Base-by-base conservation (phyloP, 768 basidiomycete species). In the Flagelloscypha sp. region DNA sequence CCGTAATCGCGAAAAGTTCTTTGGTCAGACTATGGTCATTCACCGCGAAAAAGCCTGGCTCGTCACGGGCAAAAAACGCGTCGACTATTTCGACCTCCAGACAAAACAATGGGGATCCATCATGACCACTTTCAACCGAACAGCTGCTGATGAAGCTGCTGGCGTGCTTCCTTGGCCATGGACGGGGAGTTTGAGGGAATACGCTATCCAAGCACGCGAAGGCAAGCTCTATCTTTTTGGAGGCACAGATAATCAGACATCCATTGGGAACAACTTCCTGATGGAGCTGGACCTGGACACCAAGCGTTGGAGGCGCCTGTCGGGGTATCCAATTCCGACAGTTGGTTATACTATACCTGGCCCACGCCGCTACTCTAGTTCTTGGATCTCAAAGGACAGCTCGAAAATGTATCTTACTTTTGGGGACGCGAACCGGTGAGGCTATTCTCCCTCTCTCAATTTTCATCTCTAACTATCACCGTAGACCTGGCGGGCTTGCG, bases 171-270 rank as follows among this genome's bases (percentile, higher is more conserved):
- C n/a, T n/a, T 58, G 56, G 56, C 51, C 50, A 3, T 58, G 51
- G 25, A 50, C 44, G 3, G 41, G 22, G 12, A 22, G 36, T 2
- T 22, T 22, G 9, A 36, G 40, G 30, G 28, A 50, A n/a, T n/a
- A n/a, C n/a, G n/a, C 52, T 0, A 46, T 48, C 34, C 50, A 55
- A 18, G 44, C 53, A 27, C 45, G 56, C 18, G 38, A 53, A 9
- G 51, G 52, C 24, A 61, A 56, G 25, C 35, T 67, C 1, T 62
- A 63, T 37, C 51, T 66, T 10, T 66, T 67, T 35, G 62, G 59
- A 2, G 66, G 65, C 4, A 45, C 42, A 3, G 54, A 60, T 33
- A 30, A 37, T n/a, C 40, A 24, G 8, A 54, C 47, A 6, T 40
- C 37, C 11, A 44, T 65, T 28, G 63, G 63, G 10, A 56, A 54